Evolutionary conservation across 176 grass and related monocot genomes (phyloP), one percentile per base, ranked within the genome.

Genomic region (Neostapfia colusana): DNA sequence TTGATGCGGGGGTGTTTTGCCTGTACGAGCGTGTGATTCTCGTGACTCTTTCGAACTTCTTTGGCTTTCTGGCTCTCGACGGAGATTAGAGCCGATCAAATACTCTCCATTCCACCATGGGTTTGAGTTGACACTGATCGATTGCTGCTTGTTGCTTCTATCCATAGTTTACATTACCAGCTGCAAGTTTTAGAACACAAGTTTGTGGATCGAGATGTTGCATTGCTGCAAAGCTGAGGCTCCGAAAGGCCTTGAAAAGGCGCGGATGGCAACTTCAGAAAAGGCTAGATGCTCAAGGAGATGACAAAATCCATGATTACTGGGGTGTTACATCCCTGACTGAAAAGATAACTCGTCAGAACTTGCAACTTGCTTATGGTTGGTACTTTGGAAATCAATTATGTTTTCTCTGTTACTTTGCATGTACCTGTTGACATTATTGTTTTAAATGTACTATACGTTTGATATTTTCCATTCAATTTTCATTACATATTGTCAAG

Each of bases 171-270:
- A 42, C 68, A 65, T 20, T 58, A 62, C 70, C 59, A 40, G 38
- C 73, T 63, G 25, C 45, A 44, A 73, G 49, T 74, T 82, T 83
- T 65, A 80, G 70, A 64, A 65, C 28, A 0, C 68, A 79, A 42
- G 72, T 81, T 80, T 91, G 85, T 75, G 70, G 72, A 27, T 65
- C 84, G 46, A 82, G 55, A 70, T 81, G 79, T 79, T 92, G 74
- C 74, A 76, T 86, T 50, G 46, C 72, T 76, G 76, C 71, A 77
- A 92, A 89, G 44, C 7, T 83, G 70, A 89, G 64, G 69, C 44
- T 89, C 12, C 64, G 1, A 9, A 96, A 83, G 70, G 79, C 74
- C 27, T 50, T 85, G 41, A 89, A 60, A 74, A 84, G 58, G 37
- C 86, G 89, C 2, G 81, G 87, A 69, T 83, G 78, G 82, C 66